Percentiles rank a stretch among this genome's conserved stretches.
These are phyloP conservation scores for Ceratocystis albifundus DNA, from an alignment of 2,329 filamentous ascomycete genomes.

Conservation along the genomic window DNA sequence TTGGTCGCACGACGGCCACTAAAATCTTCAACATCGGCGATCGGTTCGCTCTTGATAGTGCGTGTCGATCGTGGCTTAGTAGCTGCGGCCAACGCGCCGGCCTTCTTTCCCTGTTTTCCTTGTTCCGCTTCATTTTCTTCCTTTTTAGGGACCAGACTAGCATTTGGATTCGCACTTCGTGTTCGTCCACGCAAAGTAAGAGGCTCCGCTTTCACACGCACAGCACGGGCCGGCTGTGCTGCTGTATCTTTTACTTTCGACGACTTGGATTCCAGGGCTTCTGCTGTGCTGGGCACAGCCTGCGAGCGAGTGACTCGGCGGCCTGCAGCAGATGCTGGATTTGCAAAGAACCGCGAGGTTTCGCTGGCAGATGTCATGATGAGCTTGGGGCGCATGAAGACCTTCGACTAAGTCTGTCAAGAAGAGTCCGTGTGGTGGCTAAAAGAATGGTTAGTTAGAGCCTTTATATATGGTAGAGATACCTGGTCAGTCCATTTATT, in stretches of 20 bases:
- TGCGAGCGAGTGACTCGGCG: slow-evolving; percentile 26
- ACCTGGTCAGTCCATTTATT: no score
- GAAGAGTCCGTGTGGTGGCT: no score
- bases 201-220: neutral
- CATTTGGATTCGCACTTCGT: neutral
- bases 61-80: neutral
- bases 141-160: neutral
- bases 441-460: no score
- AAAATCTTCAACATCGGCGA: slow-evolving; percentile 49
- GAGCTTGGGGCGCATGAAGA: slow-evolving; percentile 4
- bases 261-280: neutral
- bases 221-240: neutral
- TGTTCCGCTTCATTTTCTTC: neutral
- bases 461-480: no score
- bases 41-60: slow-evolving; percentile 13
- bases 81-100: no score
- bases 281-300: neutral
- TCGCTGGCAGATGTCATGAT: slow-evolving; percentile 14
- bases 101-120: neutral
- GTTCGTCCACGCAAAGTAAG: neutral
- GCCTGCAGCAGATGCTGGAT: slow-evolving; percentile 2
- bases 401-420: neutral
- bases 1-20: slow-evolving; percentile 34
- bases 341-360: slow-evolving; percentile 22
- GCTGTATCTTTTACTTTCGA: neutral